These are phyloP conservation scores for Acanthamoeba lugdunensis DNA, from an alignment of 208 protist species.

Conservation along the genomic window DNA sequence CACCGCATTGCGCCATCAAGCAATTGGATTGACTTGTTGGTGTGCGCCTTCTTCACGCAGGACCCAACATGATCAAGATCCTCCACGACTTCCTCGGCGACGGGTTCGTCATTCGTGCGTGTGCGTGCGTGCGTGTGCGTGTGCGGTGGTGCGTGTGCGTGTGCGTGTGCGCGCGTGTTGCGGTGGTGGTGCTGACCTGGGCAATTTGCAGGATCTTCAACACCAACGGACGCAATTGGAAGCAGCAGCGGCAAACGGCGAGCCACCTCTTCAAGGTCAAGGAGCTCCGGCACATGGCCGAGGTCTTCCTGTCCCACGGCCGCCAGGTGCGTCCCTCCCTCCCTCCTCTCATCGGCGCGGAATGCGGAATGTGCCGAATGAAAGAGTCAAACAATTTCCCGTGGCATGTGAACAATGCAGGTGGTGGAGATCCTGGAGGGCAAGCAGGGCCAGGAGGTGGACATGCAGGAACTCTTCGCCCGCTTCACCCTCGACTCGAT, in stretches of 20 bases:
- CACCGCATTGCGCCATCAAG: too few species aligned
- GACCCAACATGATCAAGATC: not conserved
- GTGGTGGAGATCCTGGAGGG: not conserved
- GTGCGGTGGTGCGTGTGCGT: too few species aligned
- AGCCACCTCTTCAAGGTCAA: conserved; percentile 68
- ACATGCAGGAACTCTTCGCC: conserved; percentile 63
- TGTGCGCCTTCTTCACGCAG: too few species aligned
- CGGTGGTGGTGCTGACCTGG: not conserved
- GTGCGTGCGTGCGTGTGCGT: too few species aligned
- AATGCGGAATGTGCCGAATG: too few species aligned
- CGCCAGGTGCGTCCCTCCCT: too few species aligned
- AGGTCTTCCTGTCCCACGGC: conserved; percentile 9
- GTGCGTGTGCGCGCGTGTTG: not conserved
- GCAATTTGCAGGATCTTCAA: conserved; percentile 42
- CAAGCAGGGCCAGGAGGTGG: not conserved
- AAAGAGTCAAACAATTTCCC: too few species aligned
- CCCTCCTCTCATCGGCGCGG: too few species aligned
- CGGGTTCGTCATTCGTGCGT: not conserved
- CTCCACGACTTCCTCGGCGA: conserved; percentile 30
- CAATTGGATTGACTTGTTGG: too few species aligned
- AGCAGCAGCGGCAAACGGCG: conserved; percentile 37
- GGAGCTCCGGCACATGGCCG: conserved; percentile 31
- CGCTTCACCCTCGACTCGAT: conserved; percentile 68
- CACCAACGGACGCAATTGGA: conserved; percentile 63
- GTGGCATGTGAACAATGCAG: too few species aligned